A percentile compares a stretch with the other conserved stretches of the same genome.
Evolutionary conservation across 805 yeast species (phyloP).

Genomic region (Scheffersomyces amazonensis): DNA sequence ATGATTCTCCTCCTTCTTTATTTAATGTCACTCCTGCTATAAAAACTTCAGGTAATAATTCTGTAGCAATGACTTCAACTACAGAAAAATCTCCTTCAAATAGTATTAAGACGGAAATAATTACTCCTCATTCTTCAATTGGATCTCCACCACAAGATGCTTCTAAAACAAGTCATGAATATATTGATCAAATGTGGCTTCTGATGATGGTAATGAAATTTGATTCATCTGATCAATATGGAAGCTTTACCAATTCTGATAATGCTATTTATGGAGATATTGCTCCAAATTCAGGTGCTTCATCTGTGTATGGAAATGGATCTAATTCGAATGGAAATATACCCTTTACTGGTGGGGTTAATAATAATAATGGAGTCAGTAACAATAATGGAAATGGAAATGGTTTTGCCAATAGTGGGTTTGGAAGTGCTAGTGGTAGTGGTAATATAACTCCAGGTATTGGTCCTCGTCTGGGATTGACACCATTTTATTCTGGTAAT

Average conservation of each 20-base stretch:
- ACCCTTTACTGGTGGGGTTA: too few relatives aligned
- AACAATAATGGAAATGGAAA: not conserved
- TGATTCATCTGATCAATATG: constrained; percentile 1
- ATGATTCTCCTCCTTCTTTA: not conserved
- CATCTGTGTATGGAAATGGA: too few relatives aligned
- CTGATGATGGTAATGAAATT: constrained; percentile 23
- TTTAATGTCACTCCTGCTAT: not conserved
- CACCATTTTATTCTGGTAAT: not conserved
- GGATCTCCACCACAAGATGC: constrained; percentile 3
- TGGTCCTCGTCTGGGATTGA: not conserved
- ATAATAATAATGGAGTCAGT: not conserved
- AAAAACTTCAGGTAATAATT: not conserved
- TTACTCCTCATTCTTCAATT: constrained; percentile 1
- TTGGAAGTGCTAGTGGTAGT: not conserved
- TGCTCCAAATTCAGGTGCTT: not conserved
- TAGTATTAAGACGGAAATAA: not conserved
- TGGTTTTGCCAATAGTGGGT: too few relatives aligned
- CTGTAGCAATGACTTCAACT: not conserved
- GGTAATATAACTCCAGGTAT: not conserved
- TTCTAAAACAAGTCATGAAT: constrained; percentile 4
- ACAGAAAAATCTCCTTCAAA: not conserved
- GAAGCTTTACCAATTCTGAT: not conserved
- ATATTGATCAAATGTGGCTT: constrained; percentile 26
- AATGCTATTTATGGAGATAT: not conserved
- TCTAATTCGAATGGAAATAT: too few relatives aligned